Conservation (phyloP, 1,284 basidiomycete genomes). For the Trametes sp. region DNA sequence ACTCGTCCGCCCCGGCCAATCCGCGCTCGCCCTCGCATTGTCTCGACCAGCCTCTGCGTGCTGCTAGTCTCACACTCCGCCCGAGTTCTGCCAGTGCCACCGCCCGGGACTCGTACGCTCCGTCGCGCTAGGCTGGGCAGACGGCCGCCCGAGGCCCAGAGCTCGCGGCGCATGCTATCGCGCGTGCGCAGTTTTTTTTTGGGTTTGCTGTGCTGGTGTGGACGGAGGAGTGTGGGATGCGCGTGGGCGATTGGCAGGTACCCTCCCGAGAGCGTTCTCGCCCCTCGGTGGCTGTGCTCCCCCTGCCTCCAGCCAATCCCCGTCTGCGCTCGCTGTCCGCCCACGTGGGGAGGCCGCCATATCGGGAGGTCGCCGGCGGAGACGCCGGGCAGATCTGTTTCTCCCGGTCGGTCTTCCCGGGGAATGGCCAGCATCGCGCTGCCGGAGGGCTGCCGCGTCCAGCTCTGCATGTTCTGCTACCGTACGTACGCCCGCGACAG, state of each 20-base stretch:
- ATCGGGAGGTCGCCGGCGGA: constrained; percentile 12
- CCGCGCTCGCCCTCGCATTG: neutral
- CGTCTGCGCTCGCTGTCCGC: neutral
- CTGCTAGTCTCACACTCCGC: neutral
- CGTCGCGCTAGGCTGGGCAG: neutral
- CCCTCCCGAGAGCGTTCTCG: constrained; percentile 24
- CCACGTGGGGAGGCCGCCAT: constrained; percentile 8
- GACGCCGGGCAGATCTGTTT: neutral
- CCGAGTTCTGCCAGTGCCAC: neutral
- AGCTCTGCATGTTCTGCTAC: neutral
- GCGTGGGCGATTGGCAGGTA: constrained; percentile 10
- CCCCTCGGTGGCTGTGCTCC: constrained; percentile 30
- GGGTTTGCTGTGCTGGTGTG: neutral
- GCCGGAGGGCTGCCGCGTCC: neutral
- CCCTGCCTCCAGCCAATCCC: constrained; percentile 21
- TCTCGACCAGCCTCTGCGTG: neutral
- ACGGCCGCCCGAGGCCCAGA: neutral
- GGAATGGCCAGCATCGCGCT: neutral
- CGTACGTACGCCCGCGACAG: neutral
- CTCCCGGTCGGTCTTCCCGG: constrained; percentile 8
- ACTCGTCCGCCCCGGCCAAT: constrained; percentile 4
- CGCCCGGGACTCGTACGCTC: neutral
- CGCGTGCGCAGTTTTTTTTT: neutral
- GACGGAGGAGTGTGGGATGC: neutral
- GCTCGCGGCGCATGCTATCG: neutral